These are phyloP conservation scores for Tolypocladium tundrense DNA, from an alignment of 2,329 filamentous ascomycete species.

Conservation along the genomic window DNA sequence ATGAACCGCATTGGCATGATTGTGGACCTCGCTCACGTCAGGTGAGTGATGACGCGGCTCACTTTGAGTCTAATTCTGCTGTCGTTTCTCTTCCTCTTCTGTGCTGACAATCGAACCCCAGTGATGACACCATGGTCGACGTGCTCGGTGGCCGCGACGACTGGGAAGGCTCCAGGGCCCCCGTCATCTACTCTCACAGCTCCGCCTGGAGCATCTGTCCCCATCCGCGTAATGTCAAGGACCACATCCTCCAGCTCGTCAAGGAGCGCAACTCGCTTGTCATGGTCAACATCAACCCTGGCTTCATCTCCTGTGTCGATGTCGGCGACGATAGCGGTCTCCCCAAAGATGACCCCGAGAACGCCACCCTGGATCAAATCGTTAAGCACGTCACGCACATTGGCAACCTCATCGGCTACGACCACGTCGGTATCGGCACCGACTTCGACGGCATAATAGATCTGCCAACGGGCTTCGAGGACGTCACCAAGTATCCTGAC, in stretches of 20 bases:
- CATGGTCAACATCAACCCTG: constrained; percentile 83
- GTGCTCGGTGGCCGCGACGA: constrained; percentile 55
- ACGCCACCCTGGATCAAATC: constrained; percentile 67
- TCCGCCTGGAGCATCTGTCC: constrained; percentile 73
- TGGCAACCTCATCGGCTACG: constrained; percentile 72
- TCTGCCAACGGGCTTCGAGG: constrained; percentile 66
- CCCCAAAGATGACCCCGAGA: constrained; percentile 54
- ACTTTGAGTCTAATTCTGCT: neutral
- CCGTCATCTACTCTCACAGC: constrained; percentile 83
- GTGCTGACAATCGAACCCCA: constrained; percentile 13
- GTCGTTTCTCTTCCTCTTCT: neutral
- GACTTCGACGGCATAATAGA: constrained; percentile 73
- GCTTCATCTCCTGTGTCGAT: constrained; percentile 68
- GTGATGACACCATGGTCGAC: constrained; percentile 75
- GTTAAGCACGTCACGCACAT: constrained; percentile 75
- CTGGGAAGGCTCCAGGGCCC: constrained; percentile 67
- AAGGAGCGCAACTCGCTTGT: constrained; percentile 65
- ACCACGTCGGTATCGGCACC: constrained; percentile 78
- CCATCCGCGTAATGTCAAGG: constrained; percentile 83
- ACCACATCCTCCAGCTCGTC: constrained; percentile 69
- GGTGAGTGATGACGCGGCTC: constrained; percentile 12
- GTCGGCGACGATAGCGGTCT: constrained; percentile 50
- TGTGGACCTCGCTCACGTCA: constrained; percentile 74
- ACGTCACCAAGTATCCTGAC: constrained; percentile 74
- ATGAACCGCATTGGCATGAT: constrained; percentile 95